Conservation (phyloP, 805 yeast genomes). For the Ogataea philodendri region DNA sequence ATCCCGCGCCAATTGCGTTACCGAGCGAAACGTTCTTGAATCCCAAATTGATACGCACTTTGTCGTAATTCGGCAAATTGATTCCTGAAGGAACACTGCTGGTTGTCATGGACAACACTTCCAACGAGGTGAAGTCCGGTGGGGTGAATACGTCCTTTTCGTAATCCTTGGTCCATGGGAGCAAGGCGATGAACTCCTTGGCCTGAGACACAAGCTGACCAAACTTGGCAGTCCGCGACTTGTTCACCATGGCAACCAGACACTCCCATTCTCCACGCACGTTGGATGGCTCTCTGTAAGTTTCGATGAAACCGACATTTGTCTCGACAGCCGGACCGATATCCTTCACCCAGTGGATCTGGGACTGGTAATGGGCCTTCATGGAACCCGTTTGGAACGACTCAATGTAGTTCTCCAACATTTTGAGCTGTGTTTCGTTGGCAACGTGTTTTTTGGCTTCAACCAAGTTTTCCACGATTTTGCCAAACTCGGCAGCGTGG, state of each 20-base stretch:
- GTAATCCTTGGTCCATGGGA: conserved; percentile 76
- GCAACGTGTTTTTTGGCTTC: conserved; percentile 64
- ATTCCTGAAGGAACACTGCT: conserved; percentile 92
- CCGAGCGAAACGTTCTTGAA: conserved; percentile 90
- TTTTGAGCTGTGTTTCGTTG: conserved; percentile 64
- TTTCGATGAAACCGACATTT: conserved; percentile 88
- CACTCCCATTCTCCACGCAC: conserved; percentile 95
- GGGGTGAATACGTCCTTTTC: conserved; percentile 88
- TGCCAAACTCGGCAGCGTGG: conserved; percentile 60
- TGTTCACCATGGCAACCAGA: conserved; percentile 84
- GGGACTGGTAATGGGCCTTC: conserved; percentile 82
- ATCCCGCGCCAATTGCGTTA: conserved; percentile 74
- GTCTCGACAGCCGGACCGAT: conserved; percentile 75
- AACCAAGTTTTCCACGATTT: conserved; percentile 54
- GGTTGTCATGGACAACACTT: conserved; percentile 85
- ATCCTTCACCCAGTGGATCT: conserved; percentile 85
- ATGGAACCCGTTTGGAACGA: conserved; percentile 80
- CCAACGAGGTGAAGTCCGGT: conserved; percentile 89
- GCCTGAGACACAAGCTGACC: conserved; percentile 68
- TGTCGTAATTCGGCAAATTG: conserved; percentile 90
- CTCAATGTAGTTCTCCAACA: conserved; percentile 64
- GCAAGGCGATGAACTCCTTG: conserved; percentile 53
- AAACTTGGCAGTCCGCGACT: conserved; percentile 80
- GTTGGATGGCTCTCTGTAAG: conserved; percentile 90
- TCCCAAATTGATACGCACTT: conserved; percentile 77